Evolutionary conservation across 2,329 filamentous ascomycete genomes (phyloP).

Genomic region (Claviceps sp.): DNA sequence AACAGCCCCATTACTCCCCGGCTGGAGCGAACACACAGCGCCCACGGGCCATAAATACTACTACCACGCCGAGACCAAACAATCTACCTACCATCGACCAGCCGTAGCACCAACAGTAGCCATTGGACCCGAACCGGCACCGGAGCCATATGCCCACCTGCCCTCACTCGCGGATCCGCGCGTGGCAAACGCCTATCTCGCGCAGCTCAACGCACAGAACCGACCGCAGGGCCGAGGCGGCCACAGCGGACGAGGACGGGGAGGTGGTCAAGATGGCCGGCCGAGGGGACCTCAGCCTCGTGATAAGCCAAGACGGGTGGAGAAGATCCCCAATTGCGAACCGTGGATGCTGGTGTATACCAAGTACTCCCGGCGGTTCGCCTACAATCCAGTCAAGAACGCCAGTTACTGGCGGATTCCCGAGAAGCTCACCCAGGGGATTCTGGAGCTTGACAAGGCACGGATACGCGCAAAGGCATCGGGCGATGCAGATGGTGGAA

Average conservation of each 20-base stretch:
- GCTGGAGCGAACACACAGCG: slow-evolving; percentile 90
- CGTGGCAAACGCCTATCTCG: slow-evolving; percentile 47
- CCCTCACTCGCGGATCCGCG: slow-evolving; percentile 38
- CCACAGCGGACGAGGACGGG: slow-evolving; percentile 24
- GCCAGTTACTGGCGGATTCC: slow-evolving; percentile 94
- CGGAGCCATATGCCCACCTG: slow-evolving; percentile 14
- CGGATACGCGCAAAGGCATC: slow-evolving; percentile 46
- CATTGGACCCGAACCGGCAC: slow-evolving; percentile 18
- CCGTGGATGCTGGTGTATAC: slow-evolving; percentile 92
- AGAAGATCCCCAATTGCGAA: slow-evolving; percentile 64
- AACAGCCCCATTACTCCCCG: slow-evolving; percentile 51
- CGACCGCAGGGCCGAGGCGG: slow-evolving; percentile 21
- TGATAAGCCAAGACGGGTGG: slow-evolving; percentile 71
- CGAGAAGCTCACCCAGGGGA: slow-evolving; percentile 67
- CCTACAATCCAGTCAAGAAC: slow-evolving; percentile 75
- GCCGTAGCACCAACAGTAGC: neutral
- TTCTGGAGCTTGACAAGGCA: slow-evolving; percentile 59
- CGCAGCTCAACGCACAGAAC: slow-evolving; percentile 33
- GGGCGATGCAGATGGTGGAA: slow-evolving; percentile 9
- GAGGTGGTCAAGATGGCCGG: slow-evolving; percentile 37
- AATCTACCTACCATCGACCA: slow-evolving; percentile 77
- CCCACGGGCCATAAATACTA: slow-evolving; percentile 81
- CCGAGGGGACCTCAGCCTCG: slow-evolving; percentile 49
- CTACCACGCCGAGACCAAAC: slow-evolving; percentile 68
- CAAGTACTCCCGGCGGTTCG: slow-evolving; percentile 77